phyloP scores from a whole-genome alignment of 2,329 filamentous ascomycete genomes.

The Atkinsonella hypoxylon region DNA sequence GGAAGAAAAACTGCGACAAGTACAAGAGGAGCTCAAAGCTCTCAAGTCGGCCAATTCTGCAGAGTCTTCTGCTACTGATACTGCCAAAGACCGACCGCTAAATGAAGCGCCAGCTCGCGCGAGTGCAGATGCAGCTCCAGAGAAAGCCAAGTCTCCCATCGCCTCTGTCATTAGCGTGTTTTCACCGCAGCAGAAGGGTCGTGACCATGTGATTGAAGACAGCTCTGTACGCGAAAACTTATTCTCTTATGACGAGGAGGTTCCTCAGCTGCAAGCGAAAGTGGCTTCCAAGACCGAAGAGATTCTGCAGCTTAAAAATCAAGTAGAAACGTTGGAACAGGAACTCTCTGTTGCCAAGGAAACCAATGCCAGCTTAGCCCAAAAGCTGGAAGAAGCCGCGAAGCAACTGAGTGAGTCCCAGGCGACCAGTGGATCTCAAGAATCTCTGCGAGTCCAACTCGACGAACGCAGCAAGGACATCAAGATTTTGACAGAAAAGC shows the following conservation, averaged over 20 bases:
- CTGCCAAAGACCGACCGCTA: conserved; percentile 21
- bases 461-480: conserved; percentile 37
- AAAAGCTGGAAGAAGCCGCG: conserved; percentile 56
- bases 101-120: conserved; percentile 7
- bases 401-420: conserved; percentile 44
- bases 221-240: conserved; percentile 51
- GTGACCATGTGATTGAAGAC: conserved; percentile 17
- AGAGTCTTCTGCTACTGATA: conserved; percentile 17
- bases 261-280: conserved; percentile 68
- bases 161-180: conserved; percentile 37
- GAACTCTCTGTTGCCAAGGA: conserved; percentile 63
- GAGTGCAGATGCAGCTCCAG: conserved; percentile 9
- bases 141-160: conserved; percentile 32
- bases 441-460: conserved; percentile 37
- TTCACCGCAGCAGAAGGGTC: conserved; percentile 33
- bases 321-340: conserved; percentile 55
- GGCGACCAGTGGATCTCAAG: conserved; percentile 26
- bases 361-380: conserved; percentile 52
- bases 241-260: conserved; percentile 85
- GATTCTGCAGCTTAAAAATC: conserved; percentile 55
- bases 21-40: conserved; percentile 51
- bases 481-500: conserved; percentile 34
- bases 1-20: conserved; percentile 48
- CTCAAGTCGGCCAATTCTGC: conserved; percentile 24
- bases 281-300: conserved; percentile 58